Conservation (phyloP, 31 red algal species). For the Asparagopsis taxiformis region DNA sequence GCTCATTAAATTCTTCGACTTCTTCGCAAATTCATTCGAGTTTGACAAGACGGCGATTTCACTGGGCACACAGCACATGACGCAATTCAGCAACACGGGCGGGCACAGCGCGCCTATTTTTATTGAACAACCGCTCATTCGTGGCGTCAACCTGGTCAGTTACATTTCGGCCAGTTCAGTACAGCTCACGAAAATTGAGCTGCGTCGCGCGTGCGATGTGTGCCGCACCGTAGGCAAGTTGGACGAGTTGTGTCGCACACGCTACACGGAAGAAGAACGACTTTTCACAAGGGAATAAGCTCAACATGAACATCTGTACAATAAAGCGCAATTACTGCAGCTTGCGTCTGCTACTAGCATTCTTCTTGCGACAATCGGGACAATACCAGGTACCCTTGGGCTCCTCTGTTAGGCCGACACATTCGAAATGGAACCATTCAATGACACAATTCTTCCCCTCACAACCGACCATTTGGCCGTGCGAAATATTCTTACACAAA, state of each 20-base stretch:
- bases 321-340: too few relatives aligned
- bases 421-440: constrained; percentile 96
- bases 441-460: constrained; percentile 79
- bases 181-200: constrained; percentile 3
- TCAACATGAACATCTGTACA: too few relatives aligned
- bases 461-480: constrained; percentile 95
- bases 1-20: constrained; percentile 44
- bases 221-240: constrained; percentile 2
- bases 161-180: constrained; percentile 15
- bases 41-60: constrained; percentile 33
- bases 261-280: too few relatives aligned
- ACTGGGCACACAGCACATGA: background rate
- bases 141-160: constrained; percentile 32
- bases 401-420: constrained; percentile 78
- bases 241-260: too few relatives aligned
- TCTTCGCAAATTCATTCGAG: constrained; percentile 37
- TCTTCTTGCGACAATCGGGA: constrained; percentile 59
- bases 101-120: constrained; percentile 15
- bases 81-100: background rate
- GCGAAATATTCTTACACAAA: constrained; percentile 74
- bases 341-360: constrained; percentile 5
- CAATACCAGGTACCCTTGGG: constrained; percentile 86
- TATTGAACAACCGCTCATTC: constrained; percentile 54
- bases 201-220: constrained; percentile 1
- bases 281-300: too few relatives aligned